Conservation (phyloP, 768 basidiomycete genomes). For the Phaeotremella skinneri region DNA sequence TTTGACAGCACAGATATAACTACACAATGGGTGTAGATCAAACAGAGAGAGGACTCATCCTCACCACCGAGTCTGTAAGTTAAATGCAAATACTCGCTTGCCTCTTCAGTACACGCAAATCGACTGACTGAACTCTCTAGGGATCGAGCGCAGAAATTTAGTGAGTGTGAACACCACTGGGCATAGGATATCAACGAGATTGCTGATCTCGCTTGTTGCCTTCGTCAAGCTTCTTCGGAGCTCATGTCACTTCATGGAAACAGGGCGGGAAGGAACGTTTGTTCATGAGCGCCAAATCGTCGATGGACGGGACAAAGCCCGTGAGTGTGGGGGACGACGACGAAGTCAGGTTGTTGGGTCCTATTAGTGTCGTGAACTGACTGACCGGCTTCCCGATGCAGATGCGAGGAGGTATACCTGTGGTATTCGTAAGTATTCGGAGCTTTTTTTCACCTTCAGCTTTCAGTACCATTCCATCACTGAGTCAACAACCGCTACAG, state of each 20-base stretch:
- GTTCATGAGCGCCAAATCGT: slow-evolving; percentile 77
- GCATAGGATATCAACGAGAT: slow-evolving; percentile 2
- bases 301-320: slow-evolving; percentile 76
- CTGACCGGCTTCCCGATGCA: slow-evolving; percentile 15
- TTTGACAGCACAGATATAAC: too few relatives aligned
- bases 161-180: slow-evolving; percentile 16
- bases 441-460: neutral
- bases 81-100: neutral
- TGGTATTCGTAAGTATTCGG: slow-evolving; percentile 60
- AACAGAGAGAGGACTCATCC: slow-evolving; percentile 33
- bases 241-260: slow-evolving; percentile 85
- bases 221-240: slow-evolving; percentile 67
- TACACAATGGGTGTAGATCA: slow-evolving; percentile 39
- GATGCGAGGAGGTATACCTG: slow-evolving; percentile 55
- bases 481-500: slow-evolving; percentile 52
- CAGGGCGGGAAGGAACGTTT: slow-evolving; percentile 62
- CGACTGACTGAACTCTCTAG: slow-evolving; percentile 11
- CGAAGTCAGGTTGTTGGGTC: slow-evolving; percentile 6
- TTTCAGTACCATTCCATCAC: neutral
- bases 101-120: neutral
- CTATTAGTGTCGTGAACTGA: neutral
- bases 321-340: slow-evolving; percentile 53
- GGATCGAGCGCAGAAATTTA: slow-evolving; percentile 43
- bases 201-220: slow-evolving; percentile 6
- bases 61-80: slow-evolving; percentile 38